Conservation (phyloP, 352 stramenopile species). For the Globisporangium splendens region DNA sequence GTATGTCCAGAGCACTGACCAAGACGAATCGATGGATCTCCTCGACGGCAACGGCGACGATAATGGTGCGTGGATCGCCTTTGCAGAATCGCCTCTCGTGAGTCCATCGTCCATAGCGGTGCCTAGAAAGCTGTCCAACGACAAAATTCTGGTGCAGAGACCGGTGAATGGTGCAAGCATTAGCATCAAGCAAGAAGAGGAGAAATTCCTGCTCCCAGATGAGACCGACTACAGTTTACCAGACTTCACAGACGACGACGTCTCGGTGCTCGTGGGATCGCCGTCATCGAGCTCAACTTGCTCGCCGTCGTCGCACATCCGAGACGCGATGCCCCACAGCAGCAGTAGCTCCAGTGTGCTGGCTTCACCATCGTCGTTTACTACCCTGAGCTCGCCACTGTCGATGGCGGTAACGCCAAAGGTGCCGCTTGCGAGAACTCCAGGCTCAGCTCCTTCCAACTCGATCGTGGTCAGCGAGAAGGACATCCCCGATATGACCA, state of each 20-base stretch:
- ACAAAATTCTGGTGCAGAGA: not conserved
- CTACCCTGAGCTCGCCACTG: not conserved
- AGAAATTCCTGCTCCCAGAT: constrained; percentile 27
- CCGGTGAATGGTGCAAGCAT: not conserved
- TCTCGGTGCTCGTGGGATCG: constrained; percentile 33
- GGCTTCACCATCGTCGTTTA: not conserved
- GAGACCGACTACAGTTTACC: constrained; percentile 31
- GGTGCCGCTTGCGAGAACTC: not conserved
- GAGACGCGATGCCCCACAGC: constrained; percentile 12
- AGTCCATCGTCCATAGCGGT: constrained; percentile 15
- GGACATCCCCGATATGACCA: constrained; percentile 59
- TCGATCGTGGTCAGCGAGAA: constrained; percentile 27
- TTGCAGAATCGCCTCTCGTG: constrained; percentile 19
- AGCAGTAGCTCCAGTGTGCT: not conserved
- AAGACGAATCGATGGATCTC: constrained; percentile 5
- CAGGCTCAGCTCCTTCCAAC: constrained; percentile 7
- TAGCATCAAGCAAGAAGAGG: constrained; percentile 13
- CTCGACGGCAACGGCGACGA: constrained; percentile 15
- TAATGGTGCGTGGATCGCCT: constrained; percentile 25
- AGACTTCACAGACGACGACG: constrained; percentile 38
- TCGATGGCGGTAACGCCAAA: not conserved
- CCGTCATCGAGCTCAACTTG: constrained; percentile 29
- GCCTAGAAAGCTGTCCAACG: constrained; percentile 4
- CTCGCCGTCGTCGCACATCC: constrained; percentile 12
- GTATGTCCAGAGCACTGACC: not conserved